phyloP scores from a whole-genome alignment of 371 early-diverging fungal species.

The Coemansia sp. region DNA sequence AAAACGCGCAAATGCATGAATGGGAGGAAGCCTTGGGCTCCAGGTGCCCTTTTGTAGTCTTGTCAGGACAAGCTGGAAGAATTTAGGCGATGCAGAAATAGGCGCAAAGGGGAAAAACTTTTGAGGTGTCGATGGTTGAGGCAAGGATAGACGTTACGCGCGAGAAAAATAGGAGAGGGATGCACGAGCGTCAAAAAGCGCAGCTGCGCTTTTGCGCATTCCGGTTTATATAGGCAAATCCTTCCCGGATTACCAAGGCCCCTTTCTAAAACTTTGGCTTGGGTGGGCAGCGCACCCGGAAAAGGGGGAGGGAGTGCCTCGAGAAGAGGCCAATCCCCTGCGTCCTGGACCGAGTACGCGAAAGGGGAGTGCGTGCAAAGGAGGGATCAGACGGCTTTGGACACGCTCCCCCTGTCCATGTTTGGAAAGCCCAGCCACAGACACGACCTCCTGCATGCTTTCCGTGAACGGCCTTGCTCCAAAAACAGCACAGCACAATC shows the following conservation, averaged over 20 bases:
- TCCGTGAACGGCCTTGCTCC: neutral
- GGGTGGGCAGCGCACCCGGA: neutral
- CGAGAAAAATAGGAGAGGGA: neutral
- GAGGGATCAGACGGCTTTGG: neutral
- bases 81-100: conserved; percentile 2
- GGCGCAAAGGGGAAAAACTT: neutral
- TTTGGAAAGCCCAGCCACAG: neutral
- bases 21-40: neutral
- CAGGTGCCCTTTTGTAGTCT: conserved; percentile 1
- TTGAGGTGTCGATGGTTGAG: conserved; percentile 1
- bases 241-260: neutral
- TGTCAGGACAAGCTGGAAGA: neutral
- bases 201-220: neutral
- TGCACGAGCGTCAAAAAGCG: neutral
- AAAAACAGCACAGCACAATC: neutral
- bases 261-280: neutral
- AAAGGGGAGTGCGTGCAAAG: neutral
- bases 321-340: neutral
- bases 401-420: neutral
- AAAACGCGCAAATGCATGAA: conserved; percentile 4
- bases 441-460: neutral
- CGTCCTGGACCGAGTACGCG: neutral
- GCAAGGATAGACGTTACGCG: neutral
- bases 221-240: neutral
- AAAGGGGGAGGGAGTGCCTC: conserved; percentile 3